Percentiles rank a stretch among this genome's conserved stretches.
Conservation (phyloP, 139 green algal genomes). For the Haematococcus sp. region DNA sequence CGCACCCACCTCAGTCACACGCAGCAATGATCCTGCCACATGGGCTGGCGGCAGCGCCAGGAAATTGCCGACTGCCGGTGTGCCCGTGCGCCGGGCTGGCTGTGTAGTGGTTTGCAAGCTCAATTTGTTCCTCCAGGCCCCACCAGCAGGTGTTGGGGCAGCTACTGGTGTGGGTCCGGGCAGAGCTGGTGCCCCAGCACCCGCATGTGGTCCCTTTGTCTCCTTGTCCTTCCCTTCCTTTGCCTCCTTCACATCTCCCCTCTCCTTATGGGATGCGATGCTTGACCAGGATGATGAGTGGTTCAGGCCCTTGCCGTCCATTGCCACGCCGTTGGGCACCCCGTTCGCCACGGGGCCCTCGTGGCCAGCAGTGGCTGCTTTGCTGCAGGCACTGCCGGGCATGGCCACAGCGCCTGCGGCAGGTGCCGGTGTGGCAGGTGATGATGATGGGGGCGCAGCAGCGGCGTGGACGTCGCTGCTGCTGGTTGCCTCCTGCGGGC, state of each 20-base stretch:
- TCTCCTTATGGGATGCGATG: too few species aligned
- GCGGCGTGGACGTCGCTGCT: not conserved
- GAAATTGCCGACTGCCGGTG: conserved; percentile 5
- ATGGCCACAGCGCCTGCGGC: too few species aligned
- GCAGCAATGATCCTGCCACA: conserved; percentile 1
- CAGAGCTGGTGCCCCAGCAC: not conserved
- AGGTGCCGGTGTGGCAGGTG: too few species aligned
- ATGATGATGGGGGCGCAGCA: too few species aligned
- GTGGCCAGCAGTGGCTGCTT: too few species aligned
- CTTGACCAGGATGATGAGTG: too few species aligned
- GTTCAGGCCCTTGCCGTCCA: too few species aligned
- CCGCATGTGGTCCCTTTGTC: not conserved
- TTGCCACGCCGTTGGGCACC: too few species aligned
- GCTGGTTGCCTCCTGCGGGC: not conserved
- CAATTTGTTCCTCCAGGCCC: not conserved
- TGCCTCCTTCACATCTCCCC: not conserved
- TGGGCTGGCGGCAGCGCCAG: not conserved
- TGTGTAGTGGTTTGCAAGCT: not conserved
- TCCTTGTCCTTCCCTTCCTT: not conserved
- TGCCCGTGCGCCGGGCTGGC: not conserved
- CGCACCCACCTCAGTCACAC: conserved; percentile 1
- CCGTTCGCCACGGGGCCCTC: too few species aligned
- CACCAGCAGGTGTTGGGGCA: not conserved
- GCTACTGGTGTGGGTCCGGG: not conserved
- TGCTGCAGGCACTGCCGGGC: too few species aligned